phyloP scores from a whole-genome alignment of 2,329 filamentous ascomycete species.

The Hypoxylon sp. region DNA sequence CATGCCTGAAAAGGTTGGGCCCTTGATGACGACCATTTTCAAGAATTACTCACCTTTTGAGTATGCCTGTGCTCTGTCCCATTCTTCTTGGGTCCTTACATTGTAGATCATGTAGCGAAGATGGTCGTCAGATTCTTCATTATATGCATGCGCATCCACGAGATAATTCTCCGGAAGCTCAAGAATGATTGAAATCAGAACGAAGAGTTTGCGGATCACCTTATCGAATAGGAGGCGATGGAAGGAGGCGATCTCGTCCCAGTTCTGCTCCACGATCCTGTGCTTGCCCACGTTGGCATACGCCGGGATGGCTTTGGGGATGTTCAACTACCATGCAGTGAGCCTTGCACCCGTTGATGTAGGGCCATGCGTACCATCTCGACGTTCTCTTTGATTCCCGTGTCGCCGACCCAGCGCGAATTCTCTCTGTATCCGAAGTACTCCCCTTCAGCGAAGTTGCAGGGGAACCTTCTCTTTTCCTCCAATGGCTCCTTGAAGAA shows the following conservation, averaged over 20 bases:
- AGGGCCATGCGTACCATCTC: slow-evolving; percentile 59
- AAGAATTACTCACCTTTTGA: slow-evolving; percentile 52
- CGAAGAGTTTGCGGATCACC: slow-evolving; percentile 63
- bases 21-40: background rate
- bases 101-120: slow-evolving; percentile 53
- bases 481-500: slow-evolving; percentile 47
- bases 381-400: slow-evolving; percentile 63
- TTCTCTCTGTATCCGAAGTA: slow-evolving; percentile 56
- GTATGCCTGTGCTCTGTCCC: slow-evolving; percentile 57
- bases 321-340: slow-evolving; percentile 58
- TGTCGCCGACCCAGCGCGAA: slow-evolving; percentile 55
- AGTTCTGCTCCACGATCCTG: slow-evolving; percentile 47
- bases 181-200: slow-evolving; percentile 62
- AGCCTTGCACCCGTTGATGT: slow-evolving; percentile 13
- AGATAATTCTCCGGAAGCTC: slow-evolving; percentile 51
- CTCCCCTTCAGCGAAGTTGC: slow-evolving; percentile 51
- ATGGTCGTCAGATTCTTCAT: slow-evolving; percentile 50
- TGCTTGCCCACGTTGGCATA: slow-evolving; percentile 55
- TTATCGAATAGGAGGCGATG: slow-evolving; percentile 52
- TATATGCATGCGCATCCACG: slow-evolving; percentile 48
- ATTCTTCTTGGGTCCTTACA: slow-evolving; percentile 47
- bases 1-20: background rate
- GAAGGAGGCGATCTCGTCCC: slow-evolving; percentile 49
- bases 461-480: slow-evolving; percentile 48
- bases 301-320: slow-evolving; percentile 49